These are phyloP conservation scores for Amanita molliuscula DNA, from an alignment of 768 basidiomycete genomes.

Conservation along the genomic window DNA sequence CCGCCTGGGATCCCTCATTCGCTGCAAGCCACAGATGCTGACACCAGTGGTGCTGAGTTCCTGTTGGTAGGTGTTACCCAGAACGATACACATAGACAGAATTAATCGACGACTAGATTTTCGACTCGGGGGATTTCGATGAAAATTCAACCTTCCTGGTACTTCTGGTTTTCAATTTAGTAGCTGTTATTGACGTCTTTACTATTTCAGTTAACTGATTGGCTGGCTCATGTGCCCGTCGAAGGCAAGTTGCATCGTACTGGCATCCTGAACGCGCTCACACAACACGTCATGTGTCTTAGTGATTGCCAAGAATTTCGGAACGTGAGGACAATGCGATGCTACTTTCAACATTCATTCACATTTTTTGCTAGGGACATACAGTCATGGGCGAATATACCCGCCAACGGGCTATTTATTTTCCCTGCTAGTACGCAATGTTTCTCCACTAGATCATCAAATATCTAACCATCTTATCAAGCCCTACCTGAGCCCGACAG, in stretches of 20 bases:
- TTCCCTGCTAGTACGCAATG: slow-evolving; percentile 31
- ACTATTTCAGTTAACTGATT: slow-evolving; percentile 35
- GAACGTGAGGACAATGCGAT: slow-evolving; percentile 15
- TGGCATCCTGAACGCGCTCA: neutral
- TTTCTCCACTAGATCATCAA: neutral
- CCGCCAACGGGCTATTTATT: slow-evolving; percentile 38
- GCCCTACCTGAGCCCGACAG: slow-evolving; percentile 25
- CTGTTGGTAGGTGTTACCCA: slow-evolving; percentile 24
- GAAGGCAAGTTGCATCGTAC: slow-evolving; percentile 21
- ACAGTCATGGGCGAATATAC: slow-evolving; percentile 31
- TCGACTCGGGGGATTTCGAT: slow-evolving; percentile 39
- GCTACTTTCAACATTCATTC: neutral
- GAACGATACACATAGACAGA: neutral
- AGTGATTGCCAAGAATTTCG: slow-evolving; percentile 45
- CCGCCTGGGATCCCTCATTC: slow-evolving; percentile 47
- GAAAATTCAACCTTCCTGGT: slow-evolving; percentile 46
- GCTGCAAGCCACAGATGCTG: slow-evolving; percentile 37
- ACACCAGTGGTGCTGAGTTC: slow-evolving; percentile 40
- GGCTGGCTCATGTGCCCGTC: slow-evolving; percentile 42
- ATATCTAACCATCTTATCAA: slow-evolving; percentile 8
- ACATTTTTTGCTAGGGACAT: slow-evolving; percentile 12
- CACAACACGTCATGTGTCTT: slow-evolving; percentile 2
- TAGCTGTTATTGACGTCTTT: neutral
- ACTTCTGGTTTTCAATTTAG: neutral
- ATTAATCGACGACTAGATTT: slow-evolving; percentile 24